Conservation (phyloP, 345 rosid genomes). For the Salix suchowensis region DNA sequence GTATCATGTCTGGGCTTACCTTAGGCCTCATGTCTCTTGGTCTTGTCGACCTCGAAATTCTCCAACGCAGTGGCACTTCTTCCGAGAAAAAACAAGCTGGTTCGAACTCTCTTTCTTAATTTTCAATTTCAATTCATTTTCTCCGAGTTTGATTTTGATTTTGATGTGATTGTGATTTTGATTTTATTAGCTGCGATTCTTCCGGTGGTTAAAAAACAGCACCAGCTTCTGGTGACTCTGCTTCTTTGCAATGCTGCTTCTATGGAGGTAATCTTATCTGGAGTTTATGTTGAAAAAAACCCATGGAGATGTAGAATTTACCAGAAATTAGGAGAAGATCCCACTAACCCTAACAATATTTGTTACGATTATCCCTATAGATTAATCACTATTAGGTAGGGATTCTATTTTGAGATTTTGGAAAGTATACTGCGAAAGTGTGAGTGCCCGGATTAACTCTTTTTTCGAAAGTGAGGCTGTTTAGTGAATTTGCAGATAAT, state of each 20-base stretch:
- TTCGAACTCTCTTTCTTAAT: not conserved
- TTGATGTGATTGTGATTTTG: not conserved
- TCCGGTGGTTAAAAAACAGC: slow-evolving; percentile 92
- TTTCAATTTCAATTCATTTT: not conserved
- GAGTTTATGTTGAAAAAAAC: not conserved
- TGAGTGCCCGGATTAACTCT: not conserved
- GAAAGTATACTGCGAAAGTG: not conserved
- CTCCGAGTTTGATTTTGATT: not conserved
- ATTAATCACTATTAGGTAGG: not conserved
- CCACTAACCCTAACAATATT: no score
- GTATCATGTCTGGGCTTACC: slow-evolving; percentile 95
- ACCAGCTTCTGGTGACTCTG: slow-evolving; percentile 89
- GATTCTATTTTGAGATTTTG: not conserved
- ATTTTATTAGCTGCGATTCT: slow-evolving; percentile 55
- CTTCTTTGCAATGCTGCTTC: slow-evolving; percentile 82
- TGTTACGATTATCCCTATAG: not conserved
- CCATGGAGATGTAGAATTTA: not conserved
- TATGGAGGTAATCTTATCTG: slow-evolving; percentile 66
- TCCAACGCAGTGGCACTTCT: slow-evolving; percentile 83
- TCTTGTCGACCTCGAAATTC: slow-evolving; percentile 90
- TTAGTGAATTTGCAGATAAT: not conserved
- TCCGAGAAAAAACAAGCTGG: slow-evolving; percentile 93
- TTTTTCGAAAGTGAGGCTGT: not conserved
- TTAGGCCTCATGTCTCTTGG: slow-evolving; percentile 98
- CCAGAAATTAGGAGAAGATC: not conserved